Evolutionary conservation across 2,329 filamentous ascomycete genomes (phyloP).

Genomic region (Colletotrichum gigasporum): DNA sequence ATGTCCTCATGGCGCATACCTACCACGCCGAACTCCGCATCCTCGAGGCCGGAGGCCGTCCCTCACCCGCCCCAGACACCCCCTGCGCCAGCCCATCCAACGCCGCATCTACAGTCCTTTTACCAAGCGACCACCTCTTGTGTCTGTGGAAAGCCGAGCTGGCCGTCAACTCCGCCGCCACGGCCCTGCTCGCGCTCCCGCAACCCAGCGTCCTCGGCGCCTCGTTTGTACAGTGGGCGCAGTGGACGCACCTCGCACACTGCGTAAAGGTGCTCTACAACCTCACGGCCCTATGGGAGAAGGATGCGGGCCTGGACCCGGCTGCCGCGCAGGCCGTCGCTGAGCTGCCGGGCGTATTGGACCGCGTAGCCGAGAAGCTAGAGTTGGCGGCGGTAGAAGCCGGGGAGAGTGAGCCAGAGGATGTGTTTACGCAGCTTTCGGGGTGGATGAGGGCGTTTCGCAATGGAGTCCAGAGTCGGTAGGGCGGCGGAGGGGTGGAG

Average conservation of each 20-base stretch:
- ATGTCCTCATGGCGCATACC: not conserved
- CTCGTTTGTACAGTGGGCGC: not conserved
- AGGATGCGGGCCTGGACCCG: fast-evolving
- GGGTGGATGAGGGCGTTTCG: not conserved
- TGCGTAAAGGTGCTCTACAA: not conserved
- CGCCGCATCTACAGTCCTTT: too few relatives aligned
- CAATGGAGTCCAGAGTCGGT: not conserved
- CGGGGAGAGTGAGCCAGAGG: not conserved
- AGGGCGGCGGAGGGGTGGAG: not conserved
- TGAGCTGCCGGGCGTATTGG: not conserved
- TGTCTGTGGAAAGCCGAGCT: not conserved
- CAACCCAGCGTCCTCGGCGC: not conserved
- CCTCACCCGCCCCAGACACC: not conserved
- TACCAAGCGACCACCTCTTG: not conserved
- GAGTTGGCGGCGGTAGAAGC: not conserved
- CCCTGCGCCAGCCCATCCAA: not conserved
- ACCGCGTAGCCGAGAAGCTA: not conserved
- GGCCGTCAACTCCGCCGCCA: not conserved
- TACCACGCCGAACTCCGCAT: not conserved
- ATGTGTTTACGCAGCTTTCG: not conserved
- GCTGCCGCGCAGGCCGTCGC: not conserved
- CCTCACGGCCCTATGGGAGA: not conserved
- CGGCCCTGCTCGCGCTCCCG: not conserved
- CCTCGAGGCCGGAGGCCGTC: not conserved
- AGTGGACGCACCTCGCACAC: not conserved